Evolutionary conservation across 2,329 filamentous ascomycete genomes (phyloP).

Genomic region (Pseudogymnoascus sp.): DNA sequence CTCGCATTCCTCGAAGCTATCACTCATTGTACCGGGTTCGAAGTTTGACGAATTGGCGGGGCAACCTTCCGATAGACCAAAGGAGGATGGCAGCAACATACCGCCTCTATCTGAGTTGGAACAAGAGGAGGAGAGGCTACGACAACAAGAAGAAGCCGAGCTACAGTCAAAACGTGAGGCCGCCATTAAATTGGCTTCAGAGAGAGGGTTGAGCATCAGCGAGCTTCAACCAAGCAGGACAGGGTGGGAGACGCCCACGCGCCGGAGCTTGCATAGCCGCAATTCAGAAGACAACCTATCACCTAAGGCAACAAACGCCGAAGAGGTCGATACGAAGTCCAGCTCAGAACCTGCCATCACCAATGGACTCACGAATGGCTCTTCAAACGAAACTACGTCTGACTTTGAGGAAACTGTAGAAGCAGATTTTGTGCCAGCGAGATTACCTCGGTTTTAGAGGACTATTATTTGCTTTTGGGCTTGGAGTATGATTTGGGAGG

Average conservation of each 20-base stretch:
- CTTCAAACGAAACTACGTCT: background rate
- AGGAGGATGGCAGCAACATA: constrained; percentile 22
- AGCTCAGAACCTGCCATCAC: background rate
- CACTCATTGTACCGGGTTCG: constrained; percentile 14
- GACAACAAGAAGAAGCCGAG: constrained; percentile 42
- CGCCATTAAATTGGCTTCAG: constrained; percentile 42
- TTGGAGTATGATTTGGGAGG: constrained; percentile 1
- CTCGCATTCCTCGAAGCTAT: constrained; percentile 27
- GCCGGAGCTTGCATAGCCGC: background rate
- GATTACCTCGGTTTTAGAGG: constrained; percentile 45
- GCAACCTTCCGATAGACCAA: constrained; percentile 19
- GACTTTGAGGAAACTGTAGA: constrained; percentile 20
- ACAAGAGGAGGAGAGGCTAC: constrained; percentile 41
- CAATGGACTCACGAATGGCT: background rate
- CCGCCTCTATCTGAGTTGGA: constrained; percentile 44
- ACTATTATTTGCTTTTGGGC: background rate
- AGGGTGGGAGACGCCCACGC: background rate
- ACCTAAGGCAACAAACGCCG: background rate
- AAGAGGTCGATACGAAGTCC: background rate
- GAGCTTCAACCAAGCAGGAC: background rate
- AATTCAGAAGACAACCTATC: background rate
- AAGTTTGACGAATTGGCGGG: constrained; percentile 26
- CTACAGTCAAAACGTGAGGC: constrained; percentile 44
- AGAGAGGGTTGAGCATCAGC: constrained; percentile 37
- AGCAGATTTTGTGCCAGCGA: constrained; percentile 46